Percentiles rank a stretch among this genome's conserved stretches.
Conservation (phyloP, 2,329 filamentous ascomycete species). For the Fusarium luffae region DNA sequence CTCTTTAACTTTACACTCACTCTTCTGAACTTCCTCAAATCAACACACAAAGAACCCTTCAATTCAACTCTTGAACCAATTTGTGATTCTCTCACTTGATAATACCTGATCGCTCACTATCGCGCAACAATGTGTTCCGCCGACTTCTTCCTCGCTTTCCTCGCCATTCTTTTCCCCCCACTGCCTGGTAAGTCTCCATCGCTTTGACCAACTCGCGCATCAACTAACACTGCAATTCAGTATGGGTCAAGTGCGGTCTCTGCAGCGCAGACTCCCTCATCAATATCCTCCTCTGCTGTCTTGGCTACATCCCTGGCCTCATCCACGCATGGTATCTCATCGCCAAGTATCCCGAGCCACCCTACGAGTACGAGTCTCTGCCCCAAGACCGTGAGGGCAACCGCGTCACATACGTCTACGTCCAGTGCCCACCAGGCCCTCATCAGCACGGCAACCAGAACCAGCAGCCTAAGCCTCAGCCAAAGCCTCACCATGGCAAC, state of each 20-base stretch:
- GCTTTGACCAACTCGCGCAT: conserved; percentile 11
- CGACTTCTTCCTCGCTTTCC: conserved; percentile 71
- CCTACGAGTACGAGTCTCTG: conserved; percentile 75
- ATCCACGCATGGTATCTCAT: conserved; percentile 99
- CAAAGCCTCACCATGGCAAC: conserved; percentile 46
- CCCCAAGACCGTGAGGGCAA: conserved; percentile 66
- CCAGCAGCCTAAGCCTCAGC: conserved; percentile 45
- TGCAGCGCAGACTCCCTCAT: conserved; percentile 93
- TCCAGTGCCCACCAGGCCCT: conserved; percentile 60
- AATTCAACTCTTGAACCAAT: conserved; percentile 10
- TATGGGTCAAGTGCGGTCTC: conserved; percentile 96
- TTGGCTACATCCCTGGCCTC: conserved; percentile 86
- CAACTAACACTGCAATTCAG: conserved; percentile 56
- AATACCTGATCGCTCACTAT: neutral
- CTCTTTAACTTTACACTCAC: neutral
- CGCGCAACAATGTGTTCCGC: conserved; percentile 63
- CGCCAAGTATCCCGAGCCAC: conserved; percentile 82
- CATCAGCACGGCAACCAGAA: conserved; percentile 48
- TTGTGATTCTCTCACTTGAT: neutral
- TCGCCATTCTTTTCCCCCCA: conserved; percentile 74
- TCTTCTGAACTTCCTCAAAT: neutral
- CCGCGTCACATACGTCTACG: conserved; percentile 82
- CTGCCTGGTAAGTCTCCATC: conserved; percentile 65
- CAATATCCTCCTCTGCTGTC: conserved; percentile 88
- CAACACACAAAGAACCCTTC: conserved; percentile 14